Conservation (phyloP, 2,329 filamentous ascomycete genomes). For the Fusarium luffae region DNA sequence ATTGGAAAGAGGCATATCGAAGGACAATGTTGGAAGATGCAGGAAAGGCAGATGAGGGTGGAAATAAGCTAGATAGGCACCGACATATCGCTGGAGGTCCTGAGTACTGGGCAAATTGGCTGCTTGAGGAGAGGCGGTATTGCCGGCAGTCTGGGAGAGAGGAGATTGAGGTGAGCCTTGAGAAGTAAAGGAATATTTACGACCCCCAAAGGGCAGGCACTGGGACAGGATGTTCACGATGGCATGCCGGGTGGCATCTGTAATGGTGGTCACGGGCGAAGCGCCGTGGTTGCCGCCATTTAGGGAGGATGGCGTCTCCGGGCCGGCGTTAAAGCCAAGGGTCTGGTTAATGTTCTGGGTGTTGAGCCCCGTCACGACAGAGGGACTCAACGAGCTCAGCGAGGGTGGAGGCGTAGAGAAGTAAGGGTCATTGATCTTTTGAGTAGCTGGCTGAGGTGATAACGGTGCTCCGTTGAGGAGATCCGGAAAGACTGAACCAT, state of each 20-base stretch:
- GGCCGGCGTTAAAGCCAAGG: conserved; percentile 71
- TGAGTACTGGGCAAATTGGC: conserved; percentile 79
- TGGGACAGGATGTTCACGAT: conserved; percentile 70
- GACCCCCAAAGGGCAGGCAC: conserved; percentile 65
- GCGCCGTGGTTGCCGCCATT: conserved; percentile 70
- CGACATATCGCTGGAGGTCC: conserved; percentile 90
- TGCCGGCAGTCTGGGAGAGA: conserved; percentile 59
- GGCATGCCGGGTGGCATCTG: conserved; percentile 71
- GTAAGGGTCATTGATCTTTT: conserved; percentile 78
- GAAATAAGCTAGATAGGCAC: conserved; percentile 90
- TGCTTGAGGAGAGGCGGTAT: conserved; percentile 63
- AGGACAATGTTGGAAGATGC: conserved; percentile 90
- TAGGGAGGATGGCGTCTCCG: conserved; percentile 79
- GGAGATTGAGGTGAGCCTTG: conserved; percentile 66
- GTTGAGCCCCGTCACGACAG: conserved; percentile 73
- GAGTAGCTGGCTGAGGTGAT: conserved; percentile 79
- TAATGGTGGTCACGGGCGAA: conserved; percentile 72
- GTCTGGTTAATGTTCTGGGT: conserved; percentile 72
- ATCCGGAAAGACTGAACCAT: conserved; percentile 80
- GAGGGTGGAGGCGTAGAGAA: conserved; percentile 82
- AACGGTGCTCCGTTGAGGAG: conserved; percentile 77
- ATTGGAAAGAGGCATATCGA: conserved; percentile 79
- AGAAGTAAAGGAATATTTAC: conserved; percentile 72
- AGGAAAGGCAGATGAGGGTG: conserved; percentile 96
- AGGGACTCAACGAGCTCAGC: conserved; percentile 78